These are phyloP conservation scores for Zoysia matrella DNA, from an alignment of 202 grass and related monocot species.

Conservation along the genomic window DNA sequence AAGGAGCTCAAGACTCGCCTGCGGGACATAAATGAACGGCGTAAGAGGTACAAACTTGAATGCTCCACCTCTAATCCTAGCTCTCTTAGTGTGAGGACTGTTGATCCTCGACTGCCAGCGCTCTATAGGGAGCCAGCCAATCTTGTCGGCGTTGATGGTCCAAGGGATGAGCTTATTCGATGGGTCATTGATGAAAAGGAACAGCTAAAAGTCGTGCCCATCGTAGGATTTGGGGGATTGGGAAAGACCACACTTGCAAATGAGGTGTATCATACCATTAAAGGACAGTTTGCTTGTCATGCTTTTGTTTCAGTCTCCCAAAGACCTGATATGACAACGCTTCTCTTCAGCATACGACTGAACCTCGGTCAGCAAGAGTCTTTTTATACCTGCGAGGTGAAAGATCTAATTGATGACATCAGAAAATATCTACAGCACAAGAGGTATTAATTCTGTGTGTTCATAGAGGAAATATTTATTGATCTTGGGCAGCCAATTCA, in stretches of 20 bases:
- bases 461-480: not conserved
- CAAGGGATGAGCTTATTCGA: slow-evolving; percentile 3
- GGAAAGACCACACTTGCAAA: slow-evolving; percentile 40
- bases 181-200: not conserved
- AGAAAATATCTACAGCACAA: slow-evolving; percentile 11
- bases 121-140: slow-evolving; percentile 20
- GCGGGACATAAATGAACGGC: not conserved
- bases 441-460: slow-evolving; percentile 7
- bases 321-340: slow-evolving; percentile 27
- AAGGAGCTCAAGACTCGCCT: slow-evolving; percentile 26
- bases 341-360: slow-evolving; percentile 20
- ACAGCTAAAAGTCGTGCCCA: slow-evolving; percentile 8
- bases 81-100: not conserved
- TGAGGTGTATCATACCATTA: slow-evolving; percentile 28
- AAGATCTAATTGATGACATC: slow-evolving; percentile 26
- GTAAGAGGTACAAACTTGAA: slow-evolving; percentile 31
- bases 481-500: too few species aligned
- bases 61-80: not conserved
- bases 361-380: slow-evolving; percentile 19
- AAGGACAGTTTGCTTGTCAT: slow-evolving; percentile 24
- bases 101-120: slow-evolving; percentile 35
- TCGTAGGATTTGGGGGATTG: slow-evolving; percentile 36
- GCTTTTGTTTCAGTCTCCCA: slow-evolving; percentile 47
- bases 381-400: not conserved
- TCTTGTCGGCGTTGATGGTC: slow-evolving; percentile 40